Evolutionary conservation across 345 rosid genomes (phyloP), one percentile per base, ranked within the genome.

Genomic region (Salix udensis): DNA sequence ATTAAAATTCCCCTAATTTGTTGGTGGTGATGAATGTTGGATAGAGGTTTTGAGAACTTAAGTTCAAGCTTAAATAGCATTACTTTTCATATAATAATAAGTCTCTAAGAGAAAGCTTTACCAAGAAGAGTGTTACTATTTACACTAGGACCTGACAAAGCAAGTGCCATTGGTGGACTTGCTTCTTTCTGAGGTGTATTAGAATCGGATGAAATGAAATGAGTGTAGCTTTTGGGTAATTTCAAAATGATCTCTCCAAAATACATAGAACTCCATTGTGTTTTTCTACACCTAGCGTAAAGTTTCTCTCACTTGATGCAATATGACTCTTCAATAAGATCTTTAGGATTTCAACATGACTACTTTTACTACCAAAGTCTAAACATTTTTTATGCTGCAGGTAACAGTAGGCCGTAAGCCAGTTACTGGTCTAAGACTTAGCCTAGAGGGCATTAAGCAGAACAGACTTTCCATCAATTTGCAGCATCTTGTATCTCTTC

Each of bases 331-430:
- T 40, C 44, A 40, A 40, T 40, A 40, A 40, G 13, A 40, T 0
- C 13, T 2, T 40, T 2, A 40, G 44, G 44, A 40, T 40, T 40
- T 11, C 14, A 40, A 40, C 44, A 10, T 11, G 1, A 40, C 0
- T 34, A 34, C 7, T 34, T 34, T 23, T 75, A 28, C 23, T 21
- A 28, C 81, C 70, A 6, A 62, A 78, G 21, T 74, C 34, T 71
- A 15, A 44, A 18, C 75, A 23, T 36, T 9, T 34, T 1, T 75
- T 76, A 44, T 76, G 15, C 64, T 84, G 75, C 97, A 93, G 97
- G 96, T 96, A 46, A 96, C 95, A n/a, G 96, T 91, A 61, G 97
- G 98, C 71, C 97, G 97, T 52, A 96, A 93, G 82, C 99, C 98
- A 1, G 97, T 93, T 72, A 93, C 96, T 7, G 98, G 99, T 42